Evolutionary conservation across 2,329 filamentous ascomycete genomes (phyloP).

Genomic region (Diaporthe citrichinensis): DNA sequence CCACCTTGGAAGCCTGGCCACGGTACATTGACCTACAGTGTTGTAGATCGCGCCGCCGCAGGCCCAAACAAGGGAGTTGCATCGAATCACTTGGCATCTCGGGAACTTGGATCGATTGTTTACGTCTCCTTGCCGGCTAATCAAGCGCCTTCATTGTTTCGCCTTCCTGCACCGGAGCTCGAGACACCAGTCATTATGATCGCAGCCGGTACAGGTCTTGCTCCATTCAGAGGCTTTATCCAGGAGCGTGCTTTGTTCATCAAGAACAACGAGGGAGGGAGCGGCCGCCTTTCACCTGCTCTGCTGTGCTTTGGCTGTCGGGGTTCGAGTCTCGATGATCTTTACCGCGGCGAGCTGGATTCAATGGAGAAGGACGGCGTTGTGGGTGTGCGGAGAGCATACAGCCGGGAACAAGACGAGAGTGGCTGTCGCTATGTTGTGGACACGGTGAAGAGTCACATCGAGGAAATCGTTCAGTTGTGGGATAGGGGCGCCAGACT

Average conservation of each 20-base stretch:
- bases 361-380: background rate
- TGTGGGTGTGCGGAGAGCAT: background rate
- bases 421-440: background rate
- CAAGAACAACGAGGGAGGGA: constrained; percentile 10
- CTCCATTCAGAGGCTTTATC: constrained; percentile 55
- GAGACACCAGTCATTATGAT: constrained; percentile 65
- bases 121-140: background rate
- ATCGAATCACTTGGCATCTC: constrained; percentile 1
- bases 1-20: constrained; percentile 70
- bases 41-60: constrained; percentile 70
- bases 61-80: constrained; percentile 55
- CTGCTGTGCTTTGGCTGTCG: constrained; percentile 49
- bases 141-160: background rate
- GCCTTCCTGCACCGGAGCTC: constrained; percentile 38
- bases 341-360: background rate
- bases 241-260: constrained; percentile 51
- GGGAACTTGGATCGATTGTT: background rate
- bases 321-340: background rate
- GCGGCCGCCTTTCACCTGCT: constrained; percentile 73
- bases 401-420: background rate
- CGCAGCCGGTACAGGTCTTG: constrained; percentile 64
- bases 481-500: background rate
- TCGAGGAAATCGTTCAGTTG: background rate
- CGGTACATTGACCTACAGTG: constrained; percentile 77
- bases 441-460: background rate